Evolutionary conservation across 768 basidiomycete genomes (phyloP).

Genomic region (Ramaria sp.): DNA sequence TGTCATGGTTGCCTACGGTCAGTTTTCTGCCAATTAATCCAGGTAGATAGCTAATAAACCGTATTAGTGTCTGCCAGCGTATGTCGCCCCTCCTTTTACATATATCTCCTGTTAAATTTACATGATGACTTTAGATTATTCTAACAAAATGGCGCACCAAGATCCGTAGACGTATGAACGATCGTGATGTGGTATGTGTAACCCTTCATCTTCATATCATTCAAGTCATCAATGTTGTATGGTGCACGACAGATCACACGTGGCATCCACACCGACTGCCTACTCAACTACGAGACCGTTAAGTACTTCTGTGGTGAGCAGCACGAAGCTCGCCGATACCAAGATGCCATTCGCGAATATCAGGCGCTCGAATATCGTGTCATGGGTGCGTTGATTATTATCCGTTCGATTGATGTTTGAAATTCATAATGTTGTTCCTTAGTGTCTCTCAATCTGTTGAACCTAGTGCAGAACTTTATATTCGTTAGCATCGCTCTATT

Average conservation of each 20-base stretch:
- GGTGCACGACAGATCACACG: conserved; percentile 43
- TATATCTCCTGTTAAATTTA: neutral
- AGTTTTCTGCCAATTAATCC: conserved; percentile 14
- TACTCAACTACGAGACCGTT: conserved; percentile 77
- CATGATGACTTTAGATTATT: conserved; percentile 20
- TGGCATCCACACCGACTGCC: conserved; percentile 72
- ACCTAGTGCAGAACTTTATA: conserved; percentile 72
- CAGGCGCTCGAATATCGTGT: conserved; percentile 67
- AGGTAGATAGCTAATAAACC: neutral
- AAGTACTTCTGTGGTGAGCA: conserved; percentile 86
- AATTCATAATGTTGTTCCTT: conserved; percentile 2
- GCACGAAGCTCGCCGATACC: conserved; percentile 64
- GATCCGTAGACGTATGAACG: conserved; percentile 70
- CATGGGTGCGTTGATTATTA: conserved; percentile 37
- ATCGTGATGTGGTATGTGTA: conserved; percentile 56
- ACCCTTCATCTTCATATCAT: neutral
- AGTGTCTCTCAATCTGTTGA: conserved; percentile 67
- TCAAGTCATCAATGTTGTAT: conserved; percentile 1
- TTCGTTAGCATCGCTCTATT: conserved; percentile 35
- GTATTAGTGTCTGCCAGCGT: conserved; percentile 25
- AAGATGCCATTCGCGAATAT: conserved; percentile 59
- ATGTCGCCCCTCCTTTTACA: conserved; percentile 12
- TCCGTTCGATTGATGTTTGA: neutral
- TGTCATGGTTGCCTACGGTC: conserved; percentile 68
- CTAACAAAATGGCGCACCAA: conserved; percentile 67